These are phyloP conservation scores for Cnidoscolus chayamansa DNA, from an alignment of 441 rosid genomes.

Conservation along the genomic window DNA sequence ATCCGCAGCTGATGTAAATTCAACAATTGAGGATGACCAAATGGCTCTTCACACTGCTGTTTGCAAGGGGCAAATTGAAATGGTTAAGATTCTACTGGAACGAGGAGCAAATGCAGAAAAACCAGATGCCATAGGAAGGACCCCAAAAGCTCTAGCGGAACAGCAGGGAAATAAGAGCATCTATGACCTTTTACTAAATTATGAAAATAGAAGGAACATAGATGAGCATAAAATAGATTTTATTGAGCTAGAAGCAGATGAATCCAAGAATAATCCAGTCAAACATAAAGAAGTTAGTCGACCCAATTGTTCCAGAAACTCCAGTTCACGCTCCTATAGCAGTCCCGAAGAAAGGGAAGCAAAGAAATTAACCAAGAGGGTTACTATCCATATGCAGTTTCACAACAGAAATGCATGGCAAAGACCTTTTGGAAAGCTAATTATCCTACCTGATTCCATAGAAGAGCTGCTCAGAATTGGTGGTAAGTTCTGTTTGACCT, in stretches of 20 bases:
- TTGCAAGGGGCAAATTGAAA: slow-evolving; percentile 49
- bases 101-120: slow-evolving; percentile 46
- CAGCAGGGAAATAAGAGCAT: slow-evolving; percentile 46
- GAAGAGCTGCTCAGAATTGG: slow-evolving; percentile 74
- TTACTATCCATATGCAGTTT: slow-evolving; percentile 67
- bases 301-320: slow-evolving; percentile 23
- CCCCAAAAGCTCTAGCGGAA: slow-evolving; percentile 53
- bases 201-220: slow-evolving; percentile 37
- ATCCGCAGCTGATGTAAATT: slow-evolving; percentile 23
- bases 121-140: slow-evolving; percentile 48
- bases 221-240: slow-evolving; percentile 58
- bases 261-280: slow-evolving; percentile 25
- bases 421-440: slow-evolving; percentile 46
- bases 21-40: slow-evolving; percentile 40
- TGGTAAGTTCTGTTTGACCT: slow-evolving; percentile 52
- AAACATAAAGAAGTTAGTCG: slow-evolving; percentile 28
- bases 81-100: slow-evolving; percentile 52
- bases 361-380: slow-evolving; percentile 47
- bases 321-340: slow-evolving; percentile 32
- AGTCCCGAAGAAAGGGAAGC: slow-evolving; percentile 28
- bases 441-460: slow-evolving; percentile 72
- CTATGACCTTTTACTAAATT: slow-evolving; percentile 42
- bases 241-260: slow-evolving; percentile 33
- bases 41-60: slow-evolving; percentile 48
- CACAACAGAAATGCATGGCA: slow-evolving; percentile 34